These are phyloP conservation scores for Mycosarcoma mackinlayi DNA, from an alignment of 1,284 basidiomycete genomes.

Conservation along the genomic window DNA sequence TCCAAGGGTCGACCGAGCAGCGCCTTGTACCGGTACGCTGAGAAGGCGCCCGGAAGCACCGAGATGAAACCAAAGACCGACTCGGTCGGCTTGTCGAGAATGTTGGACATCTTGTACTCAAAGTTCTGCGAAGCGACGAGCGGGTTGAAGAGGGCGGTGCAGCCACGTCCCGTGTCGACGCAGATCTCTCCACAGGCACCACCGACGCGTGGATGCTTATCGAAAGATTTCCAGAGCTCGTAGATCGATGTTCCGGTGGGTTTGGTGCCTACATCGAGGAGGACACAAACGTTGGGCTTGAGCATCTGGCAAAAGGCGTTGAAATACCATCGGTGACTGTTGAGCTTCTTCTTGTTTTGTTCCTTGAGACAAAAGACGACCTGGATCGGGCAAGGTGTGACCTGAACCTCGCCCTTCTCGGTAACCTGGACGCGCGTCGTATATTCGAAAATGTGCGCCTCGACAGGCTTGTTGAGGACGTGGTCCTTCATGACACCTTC, in stretches of 20 bases:
- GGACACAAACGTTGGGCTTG: slow-evolving; percentile 85
- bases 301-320: slow-evolving; percentile 69
- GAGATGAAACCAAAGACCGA: slow-evolving; percentile 87
- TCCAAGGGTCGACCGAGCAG: slow-evolving; percentile 84
- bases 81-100: slow-evolving; percentile 74
- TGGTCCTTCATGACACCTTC: slow-evolving; percentile 86
- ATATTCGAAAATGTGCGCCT: slow-evolving; percentile 94
- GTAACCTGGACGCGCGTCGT: slow-evolving; percentile 91
- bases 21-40: slow-evolving; percentile 82
- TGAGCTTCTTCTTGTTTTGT: slow-evolving; percentile 65
- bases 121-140: slow-evolving; percentile 73
- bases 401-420: slow-evolving; percentile 77
- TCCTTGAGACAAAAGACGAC: slow-evolving; percentile 68
- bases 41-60: slow-evolving; percentile 91
- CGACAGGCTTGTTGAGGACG: slow-evolving; percentile 86
- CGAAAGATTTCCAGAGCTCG: slow-evolving; percentile 96
- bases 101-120: slow-evolving; percentile 66
- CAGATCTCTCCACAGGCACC: slow-evolving; percentile 96
- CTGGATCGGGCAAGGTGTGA: slow-evolving; percentile 68
- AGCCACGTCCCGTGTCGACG: slow-evolving; percentile 83
- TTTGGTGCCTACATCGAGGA: slow-evolving; percentile 93
- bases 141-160: slow-evolving; percentile 74
- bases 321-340: slow-evolving; percentile 65
- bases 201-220: slow-evolving; percentile 92
- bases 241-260: slow-evolving; percentile 78